Base-by-base conservation (phyloP, 2,329 filamentous ascomycete genomes). In the Aotearoamyces nothofagi region DNA sequence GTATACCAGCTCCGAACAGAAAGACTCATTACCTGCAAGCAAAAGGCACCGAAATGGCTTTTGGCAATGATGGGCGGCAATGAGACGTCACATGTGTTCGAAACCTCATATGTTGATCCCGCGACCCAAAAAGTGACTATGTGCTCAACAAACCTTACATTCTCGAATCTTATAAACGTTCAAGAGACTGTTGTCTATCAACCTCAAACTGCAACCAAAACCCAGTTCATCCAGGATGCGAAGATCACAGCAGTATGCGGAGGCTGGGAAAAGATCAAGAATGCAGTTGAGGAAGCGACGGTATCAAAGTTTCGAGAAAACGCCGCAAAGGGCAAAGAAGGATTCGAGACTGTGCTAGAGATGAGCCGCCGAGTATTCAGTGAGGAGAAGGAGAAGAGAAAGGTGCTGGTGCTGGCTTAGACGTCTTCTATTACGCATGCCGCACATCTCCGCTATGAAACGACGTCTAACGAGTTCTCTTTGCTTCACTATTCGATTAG, bases 231-330 rank as follows among this genome's bases (percentile, higher is more conserved):
- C 26, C 90, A 98, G 60, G 76, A 83, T 36, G 90, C 90, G 22
- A 74, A 86, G 56, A 87, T 98, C 50, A 93, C 86, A 2, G 90
- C 90, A 1, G 62, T 96, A 7, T 93, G 84, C 53, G 87, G 90
- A 41, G 90, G 90, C 37, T 98, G 90, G 86, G 82, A 94, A 58
- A 83, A 84, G 50, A 84, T 96, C 51, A 90, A 83, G 64, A 93
- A 90, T 57, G 82, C 77, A 51, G 92, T 98, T 44, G 90, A 98
- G 60, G 84, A 96, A 44, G 75, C 81, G 29, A 79, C 84, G 23
- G 78, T 96, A 24, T 79, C 78, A 39, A 65, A 83, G 31, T 98
- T 98, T 60, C 69, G 73, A 42, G 83, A 98, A 55, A 98, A 98
- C 48, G 87, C 90, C 14, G 64, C 66, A 42, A 86, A 82, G 57